These are phyloP conservation scores for Rhododendron williamsianum DNA, from an alignment of 148 eudicot species.

Conservation along the genomic window DNA sequence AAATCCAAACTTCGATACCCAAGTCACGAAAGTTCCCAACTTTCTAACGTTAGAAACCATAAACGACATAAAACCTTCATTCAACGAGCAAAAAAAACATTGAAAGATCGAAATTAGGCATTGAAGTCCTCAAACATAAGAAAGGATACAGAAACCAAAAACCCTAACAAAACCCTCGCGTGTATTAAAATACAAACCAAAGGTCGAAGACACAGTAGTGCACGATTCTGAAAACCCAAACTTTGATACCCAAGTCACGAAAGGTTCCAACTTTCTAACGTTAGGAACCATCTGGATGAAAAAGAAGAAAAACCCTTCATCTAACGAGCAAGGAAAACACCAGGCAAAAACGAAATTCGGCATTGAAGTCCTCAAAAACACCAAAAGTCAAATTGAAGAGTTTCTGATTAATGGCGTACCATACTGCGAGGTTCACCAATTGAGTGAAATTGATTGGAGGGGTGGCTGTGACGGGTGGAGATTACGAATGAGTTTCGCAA, in stretches of 20 bases:
- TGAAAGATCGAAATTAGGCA: background rate
- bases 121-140: background rate
- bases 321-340: background rate
- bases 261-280: no score
- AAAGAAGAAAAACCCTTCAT: background rate
- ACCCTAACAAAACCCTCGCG: background rate
- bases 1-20: background rate
- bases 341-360: background rate
- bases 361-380: background rate
- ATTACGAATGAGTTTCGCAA: slow-evolving; percentile 27
- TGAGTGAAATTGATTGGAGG: slow-evolving; percentile 39
- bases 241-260: background rate
- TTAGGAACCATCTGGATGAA: background rate
- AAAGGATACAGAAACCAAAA: background rate
- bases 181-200: background rate
- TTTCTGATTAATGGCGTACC: slow-evolving; percentile 26
- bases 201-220: background rate
- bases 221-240: background rate
- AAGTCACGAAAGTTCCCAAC: background rate
- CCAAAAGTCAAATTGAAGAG: background rate
- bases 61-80: background rate
- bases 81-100: background rate
- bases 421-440: slow-evolving; percentile 23
- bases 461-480: slow-evolving; percentile 18
- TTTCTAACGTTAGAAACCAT: background rate